phyloP scores from a whole-genome alignment of 306 rosid species.

The Trifolium pratense region DNA sequence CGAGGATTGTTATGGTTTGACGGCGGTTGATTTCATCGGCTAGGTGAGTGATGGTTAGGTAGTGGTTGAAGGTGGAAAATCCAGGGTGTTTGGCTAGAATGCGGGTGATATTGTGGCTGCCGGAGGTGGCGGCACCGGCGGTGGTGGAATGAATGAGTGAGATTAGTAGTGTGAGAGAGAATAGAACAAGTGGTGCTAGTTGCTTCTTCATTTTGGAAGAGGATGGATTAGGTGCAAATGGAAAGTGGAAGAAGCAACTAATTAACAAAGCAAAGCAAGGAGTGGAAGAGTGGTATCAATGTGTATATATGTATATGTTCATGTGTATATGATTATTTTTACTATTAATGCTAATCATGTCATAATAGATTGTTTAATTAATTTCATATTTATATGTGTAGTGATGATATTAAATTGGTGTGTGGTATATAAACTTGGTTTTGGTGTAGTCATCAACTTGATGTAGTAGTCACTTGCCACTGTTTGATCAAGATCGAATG shows the following conservation, averaged over 20 bases:
- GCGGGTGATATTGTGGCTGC: slow-evolving; percentile 68
- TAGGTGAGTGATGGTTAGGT: slow-evolving; percentile 86
- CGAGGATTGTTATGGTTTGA: slow-evolving; percentile 88
- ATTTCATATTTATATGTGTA: neutral
- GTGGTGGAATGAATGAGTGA: slow-evolving; percentile 38
- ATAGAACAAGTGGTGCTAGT: neutral
- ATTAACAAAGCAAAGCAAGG: too few species aligned
- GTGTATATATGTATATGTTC: neutral
- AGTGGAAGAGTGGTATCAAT: slow-evolving; percentile 11
- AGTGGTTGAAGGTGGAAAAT: slow-evolving; percentile 87
- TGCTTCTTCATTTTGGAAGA: slow-evolving; percentile 9
- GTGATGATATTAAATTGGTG: neutral
- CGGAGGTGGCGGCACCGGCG: slow-evolving; percentile 36
- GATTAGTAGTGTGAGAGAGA: slow-evolving; percentile 10
- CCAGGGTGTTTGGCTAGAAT: slow-evolving; percentile 74
- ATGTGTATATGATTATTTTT: neutral
- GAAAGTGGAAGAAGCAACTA: neutral
- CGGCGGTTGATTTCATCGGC: slow-evolving; percentile 93
- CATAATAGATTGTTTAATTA: neutral
- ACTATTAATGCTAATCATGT: neutral
- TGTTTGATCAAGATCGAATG: neutral
- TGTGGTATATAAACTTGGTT: neutral
- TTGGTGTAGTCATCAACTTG: neutral
- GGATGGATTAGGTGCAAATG: neutral
- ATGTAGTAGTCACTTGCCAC: fast-evolving